Evolutionary conservation across 805 yeast species (phyloP).

Genomic region (Pichia cabralensis): DNA sequence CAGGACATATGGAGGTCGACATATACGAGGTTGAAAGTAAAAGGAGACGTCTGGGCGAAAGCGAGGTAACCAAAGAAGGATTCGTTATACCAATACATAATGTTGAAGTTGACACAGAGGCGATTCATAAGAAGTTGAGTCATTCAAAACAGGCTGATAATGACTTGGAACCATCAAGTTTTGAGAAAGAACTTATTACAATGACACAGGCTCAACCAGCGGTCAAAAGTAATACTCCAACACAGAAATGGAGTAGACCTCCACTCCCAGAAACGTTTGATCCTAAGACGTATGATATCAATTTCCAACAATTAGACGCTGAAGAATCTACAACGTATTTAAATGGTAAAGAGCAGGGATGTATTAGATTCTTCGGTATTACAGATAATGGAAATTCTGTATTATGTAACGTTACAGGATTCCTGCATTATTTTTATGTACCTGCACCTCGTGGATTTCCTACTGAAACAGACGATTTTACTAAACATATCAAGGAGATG

Average conservation of each 20-base stretch:
- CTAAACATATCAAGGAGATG: conserved; percentile 34
- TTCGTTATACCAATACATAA: conserved; percentile 23
- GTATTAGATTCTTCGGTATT: conserved; percentile 85
- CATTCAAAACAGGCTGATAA: conserved; percentile 19
- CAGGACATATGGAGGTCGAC: not conserved
- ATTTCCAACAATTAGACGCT: conserved; percentile 90
- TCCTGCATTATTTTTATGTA: conserved; percentile 81
- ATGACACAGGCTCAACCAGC: conserved; percentile 29
- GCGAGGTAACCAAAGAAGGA: conserved; percentile 16
- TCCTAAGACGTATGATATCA: conserved; percentile 40
- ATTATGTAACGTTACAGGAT: conserved; percentile 82
- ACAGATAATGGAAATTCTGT: conserved; percentile 83
- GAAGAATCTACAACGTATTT: conserved; percentile 54
- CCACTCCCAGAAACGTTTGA: conserved; percentile 39
- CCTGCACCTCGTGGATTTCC: conserved; percentile 80
- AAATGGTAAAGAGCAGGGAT: conserved; percentile 38
- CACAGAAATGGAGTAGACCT: conserved; percentile 43
- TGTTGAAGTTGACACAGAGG: conserved; percentile 14
- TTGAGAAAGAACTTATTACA: conserved; percentile 41
- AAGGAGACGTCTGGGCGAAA: conserved; percentile 7
- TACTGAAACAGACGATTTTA: conserved; percentile 40
- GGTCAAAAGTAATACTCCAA: conserved; percentile 11
- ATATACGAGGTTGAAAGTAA: conserved; percentile 8
- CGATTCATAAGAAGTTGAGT: conserved; percentile 21
- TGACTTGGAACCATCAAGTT: conserved; percentile 33